Evolutionary conservation across 768 basidiomycete genomes (phyloP), one percentile per base, ranked within the genome.

Genomic region (Lanmaoa rubissima): DNA sequence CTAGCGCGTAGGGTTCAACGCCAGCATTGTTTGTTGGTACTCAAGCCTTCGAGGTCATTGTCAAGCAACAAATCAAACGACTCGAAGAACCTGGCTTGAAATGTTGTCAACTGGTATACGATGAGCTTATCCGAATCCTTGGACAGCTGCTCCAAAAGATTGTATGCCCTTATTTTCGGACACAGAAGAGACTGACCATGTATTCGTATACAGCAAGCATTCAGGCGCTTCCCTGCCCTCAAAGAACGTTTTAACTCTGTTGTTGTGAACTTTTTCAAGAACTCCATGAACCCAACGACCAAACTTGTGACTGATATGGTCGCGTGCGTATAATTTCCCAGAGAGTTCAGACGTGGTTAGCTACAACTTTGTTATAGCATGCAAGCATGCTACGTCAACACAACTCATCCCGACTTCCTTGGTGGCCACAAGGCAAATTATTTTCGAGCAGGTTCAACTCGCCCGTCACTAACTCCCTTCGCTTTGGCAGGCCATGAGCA

Each of bases 321-420:
- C 50, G 74, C 91, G 89, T 94, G 70, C 70, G 91, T 84, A 31
- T 40, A 54, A 42, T 40, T 50, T 43, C 11, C 28, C 9, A 31
- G 50, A 32, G 34, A 35, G 31, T 34, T 17, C 42, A 19, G 12
- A 26, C 26, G 58, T 46, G 63, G 57, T 24, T 48, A 35, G 14
- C 45, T 32, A 48, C 1, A 8, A 32, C 17, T 39, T 52, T 48
- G 52, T 51, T 21, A 40, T 55, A 94, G 90, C 36, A 98, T 98
- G 94, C 96, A 98, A 78, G 94, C 95, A 38, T 96, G 94, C 72
- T 99, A 98, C 70, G 89, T 99, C 66, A 99, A 99, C 76, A 98
- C 97, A 14, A 98, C 96, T 1, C 97, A 99, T 70, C 97, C 97
- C 1, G 97, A 99, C 75, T 98, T 99, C 77, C 83, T 99, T 69